Percentiles rank a stretch among this genome's conserved stretches.
These are phyloP conservation scores for Grigorovia transvaalensis DNA, from an alignment of 805 yeast species.

Conservation along the genomic window DNA sequence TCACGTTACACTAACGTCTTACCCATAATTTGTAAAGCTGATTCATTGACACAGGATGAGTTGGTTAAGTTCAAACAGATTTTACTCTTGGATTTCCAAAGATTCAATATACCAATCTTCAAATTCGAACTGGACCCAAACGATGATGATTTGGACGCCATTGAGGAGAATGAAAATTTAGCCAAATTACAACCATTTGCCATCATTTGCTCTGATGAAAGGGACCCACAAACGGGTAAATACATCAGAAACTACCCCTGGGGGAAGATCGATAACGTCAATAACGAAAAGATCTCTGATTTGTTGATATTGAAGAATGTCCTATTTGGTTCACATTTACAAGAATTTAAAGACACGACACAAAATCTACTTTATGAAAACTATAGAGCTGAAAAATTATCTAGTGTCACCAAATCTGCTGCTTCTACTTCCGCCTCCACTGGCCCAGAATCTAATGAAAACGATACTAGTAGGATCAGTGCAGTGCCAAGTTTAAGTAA, in stretches of 20 bases:
- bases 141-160: slow-evolving; percentile 54
- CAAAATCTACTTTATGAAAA: slow-evolving; percentile 68
- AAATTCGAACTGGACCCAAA: slow-evolving; percentile 63
- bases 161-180: slow-evolving; percentile 56
- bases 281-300: slow-evolving; percentile 42
- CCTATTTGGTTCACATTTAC: slow-evolving; percentile 71
- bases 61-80: slow-evolving; percentile 48
- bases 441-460: neutral
- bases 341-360: slow-evolving; percentile 71
- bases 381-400: slow-evolving; percentile 67
- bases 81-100: slow-evolving; percentile 52
- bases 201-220: slow-evolving; percentile 53
- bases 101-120: slow-evolving; percentile 61
- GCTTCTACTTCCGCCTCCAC: neutral
- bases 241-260: slow-evolving; percentile 66
- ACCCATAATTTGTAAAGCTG: slow-evolving; percentile 64
- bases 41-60: slow-evolving; percentile 56
- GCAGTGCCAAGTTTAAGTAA: slow-evolving; percentile 30
- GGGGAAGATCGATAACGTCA: slow-evolving; percentile 44
- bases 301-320: slow-evolving; percentile 53
- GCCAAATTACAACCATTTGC: slow-evolving; percentile 69
- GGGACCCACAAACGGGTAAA: slow-evolving; percentile 40
- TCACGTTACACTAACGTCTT: slow-evolving; percentile 65
- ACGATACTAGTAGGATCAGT: slow-evolving; percentile 19
- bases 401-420: slow-evolving; percentile 37